Conservation (phyloP, 805 yeast species). For the Candida anglica region DNA sequence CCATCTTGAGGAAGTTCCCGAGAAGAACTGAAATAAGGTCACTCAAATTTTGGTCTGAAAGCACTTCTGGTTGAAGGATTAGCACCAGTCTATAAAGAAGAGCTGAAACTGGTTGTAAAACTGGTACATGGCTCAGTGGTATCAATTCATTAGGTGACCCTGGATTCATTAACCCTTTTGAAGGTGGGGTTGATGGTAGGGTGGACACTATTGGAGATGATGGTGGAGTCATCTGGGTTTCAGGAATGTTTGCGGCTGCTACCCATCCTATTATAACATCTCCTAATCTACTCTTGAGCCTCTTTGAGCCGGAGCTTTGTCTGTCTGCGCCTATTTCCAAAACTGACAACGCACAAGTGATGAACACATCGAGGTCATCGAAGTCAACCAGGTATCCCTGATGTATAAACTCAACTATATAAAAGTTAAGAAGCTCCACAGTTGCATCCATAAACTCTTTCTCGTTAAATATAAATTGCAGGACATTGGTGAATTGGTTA, state of each 20-base stretch:
- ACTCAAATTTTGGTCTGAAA: conserved; percentile 29
- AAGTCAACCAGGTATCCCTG: conserved; percentile 22
- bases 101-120: too few species aligned
- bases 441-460: conserved; percentile 21
- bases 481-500: conserved; percentile 25
- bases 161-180: too few species aligned
- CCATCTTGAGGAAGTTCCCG: conserved; percentile 22
- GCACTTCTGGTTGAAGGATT: conserved; percentile 7
- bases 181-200: too few species aligned
- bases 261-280: too few species aligned
- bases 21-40: conserved; percentile 28
- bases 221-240: too few species aligned
- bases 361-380: conserved; percentile 19
- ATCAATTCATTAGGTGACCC: too few species aligned
- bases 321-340: conserved; percentile 19
- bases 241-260: too few species aligned
- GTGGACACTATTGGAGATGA: too few species aligned
- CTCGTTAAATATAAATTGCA: conserved; percentile 34
- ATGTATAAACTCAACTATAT: conserved; percentile 23
- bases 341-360: conserved; percentile 25
- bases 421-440: conserved; percentile 20
- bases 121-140: too few species aligned
- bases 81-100: conserved; percentile 1
- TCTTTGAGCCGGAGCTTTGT: too few species aligned
- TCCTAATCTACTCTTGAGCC: too few species aligned